Base-by-base conservation (phyloP, 228 moss, liverwort and hornwort species). In the Sphagnum fallax region DNA sequence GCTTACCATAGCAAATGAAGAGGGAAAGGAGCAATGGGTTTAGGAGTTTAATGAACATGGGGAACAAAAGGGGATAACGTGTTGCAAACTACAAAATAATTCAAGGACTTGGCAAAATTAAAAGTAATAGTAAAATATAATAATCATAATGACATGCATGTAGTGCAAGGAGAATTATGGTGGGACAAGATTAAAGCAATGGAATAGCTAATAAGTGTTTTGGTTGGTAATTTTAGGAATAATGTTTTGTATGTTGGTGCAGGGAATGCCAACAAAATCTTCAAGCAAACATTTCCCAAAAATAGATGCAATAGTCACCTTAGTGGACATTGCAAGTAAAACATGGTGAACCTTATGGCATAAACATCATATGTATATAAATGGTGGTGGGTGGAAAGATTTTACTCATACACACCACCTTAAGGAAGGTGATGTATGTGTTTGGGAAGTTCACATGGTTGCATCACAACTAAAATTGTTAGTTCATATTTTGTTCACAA, bases 331-430 rank as follows among this genome's bases (percentile, higher is more conserved):
- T 14, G 57, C 73, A 57, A 77, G 82, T 47, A 61, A 64, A 6
- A 32, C 50, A 50, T 47, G 66, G 51, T 67, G 50, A 69, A 74
- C 64, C 14, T 15, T 64, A 15, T 86, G 86, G 86, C 70, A 66
- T 52, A 74, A 81, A 12, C 67, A 63, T 51, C 67, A 48, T 52
- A 79, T 75, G 66, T 73, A 64, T 72, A 69, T 86, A 60, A 53
- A 65, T 65, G 85, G 85, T 69, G 60, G 71, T 6, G 82, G 82
- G 51, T 85, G 85, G 85, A 75, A 49, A 63, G 72, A 79, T n/a
- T 73, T 85, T 57, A 77, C 77, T 51, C 61, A 50, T 18, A 61
- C 70, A 47, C 74, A 85, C 64, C 71, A 70, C 66, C 75, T 85
- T 14, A 75, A 71, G 69, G 16, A 65, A 6, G 49, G 65, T 55